A percentile compares a stretch with the other conserved stretches of the same genome.
Evolutionary conservation across 805 yeast species (phyloP).

Genomic region (Tetrapisispora fleetii): DNA sequence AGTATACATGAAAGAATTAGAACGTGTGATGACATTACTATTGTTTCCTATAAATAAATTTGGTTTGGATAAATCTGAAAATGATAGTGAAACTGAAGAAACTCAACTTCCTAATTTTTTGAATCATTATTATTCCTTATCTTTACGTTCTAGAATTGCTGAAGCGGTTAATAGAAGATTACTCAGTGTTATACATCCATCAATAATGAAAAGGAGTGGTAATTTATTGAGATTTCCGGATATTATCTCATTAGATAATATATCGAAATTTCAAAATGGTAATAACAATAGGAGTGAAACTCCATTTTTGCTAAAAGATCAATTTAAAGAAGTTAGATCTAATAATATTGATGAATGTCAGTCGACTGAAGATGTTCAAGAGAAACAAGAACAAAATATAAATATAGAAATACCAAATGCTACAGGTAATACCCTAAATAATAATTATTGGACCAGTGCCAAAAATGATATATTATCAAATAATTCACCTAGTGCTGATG

Average conservation of each 20-base stretch:
- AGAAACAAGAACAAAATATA: not conserved
- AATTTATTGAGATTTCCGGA: constrained; percentile 9
- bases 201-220: not conserved
- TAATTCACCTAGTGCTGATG: not conserved
- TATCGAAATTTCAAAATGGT: not conserved
- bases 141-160: constrained; percentile 56
- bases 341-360: not conserved
- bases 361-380: not conserved
- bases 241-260: constrained; percentile 3
- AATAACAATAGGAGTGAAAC: not conserved
- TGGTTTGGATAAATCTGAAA: constrained; percentile 1
- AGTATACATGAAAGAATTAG: constrained; percentile 59
- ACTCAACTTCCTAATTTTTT: constrained; percentile 46
- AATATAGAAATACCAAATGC: not conserved
- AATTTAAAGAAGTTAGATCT: not conserved
- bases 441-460: not conserved
- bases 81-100: not conserved
- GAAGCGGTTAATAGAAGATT: constrained; percentile 52
- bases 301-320: not conserved
- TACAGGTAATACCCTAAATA: not conserved
- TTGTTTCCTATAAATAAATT: constrained; percentile 36
- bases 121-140: constrained; percentile 45
- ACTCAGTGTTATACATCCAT: constrained; percentile 17
- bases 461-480: not conserved
- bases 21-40: constrained; percentile 73